Base-by-base conservation (phyloP, 768 basidiomycete genomes). In the Mycena filopes region DNA sequence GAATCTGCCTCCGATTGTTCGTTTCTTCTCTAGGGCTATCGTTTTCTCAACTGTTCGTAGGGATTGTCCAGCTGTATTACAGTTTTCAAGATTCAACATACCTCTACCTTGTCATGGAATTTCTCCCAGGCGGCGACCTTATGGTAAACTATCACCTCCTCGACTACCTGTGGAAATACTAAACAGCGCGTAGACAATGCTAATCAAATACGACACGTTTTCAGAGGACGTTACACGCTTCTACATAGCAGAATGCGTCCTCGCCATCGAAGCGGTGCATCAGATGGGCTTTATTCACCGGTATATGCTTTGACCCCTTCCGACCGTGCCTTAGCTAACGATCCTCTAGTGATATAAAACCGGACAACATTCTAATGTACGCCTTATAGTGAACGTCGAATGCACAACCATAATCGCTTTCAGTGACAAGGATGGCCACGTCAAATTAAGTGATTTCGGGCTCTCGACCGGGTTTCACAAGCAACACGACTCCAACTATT, bases 401-500 rank as follows among this genome's bases (percentile, higher is more conserved):
- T 53, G 2, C n/a, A 40, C 18, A 12, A 91, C 72, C 78, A 7
- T 89, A 55, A 89, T 86, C 68, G 21, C 41, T 20, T 13, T 11
- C 54, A 86, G 84, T 55, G 98, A 99, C 76, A 94, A 96, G 74
- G 90, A 93, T 58, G 98, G 98, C 0, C 98, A 99, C 78, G 85
- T 99, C 81, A 99, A 99, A 76, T 87, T 99, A 40, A 98, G 96
- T 63, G 98, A 99, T 78, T 99, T 99, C 73, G 97, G 98, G 61
- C 87, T 99, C 49, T 98, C 97, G 2, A 99, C 98, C n/a, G 98
- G 98, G 4, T 99, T 99, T 80, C 96, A 98, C 79, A 98, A 98
- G 74, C 93, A 96, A 73, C 96, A 99, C 74, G 96, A 98, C 75
- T 95, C 95, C 25, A 90, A 86, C 59, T 99, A 99, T 78, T 99